Base-by-base conservation (phyloP, 129 eudicot species). In the sunflower (Helianthus annuus) region DNA sequence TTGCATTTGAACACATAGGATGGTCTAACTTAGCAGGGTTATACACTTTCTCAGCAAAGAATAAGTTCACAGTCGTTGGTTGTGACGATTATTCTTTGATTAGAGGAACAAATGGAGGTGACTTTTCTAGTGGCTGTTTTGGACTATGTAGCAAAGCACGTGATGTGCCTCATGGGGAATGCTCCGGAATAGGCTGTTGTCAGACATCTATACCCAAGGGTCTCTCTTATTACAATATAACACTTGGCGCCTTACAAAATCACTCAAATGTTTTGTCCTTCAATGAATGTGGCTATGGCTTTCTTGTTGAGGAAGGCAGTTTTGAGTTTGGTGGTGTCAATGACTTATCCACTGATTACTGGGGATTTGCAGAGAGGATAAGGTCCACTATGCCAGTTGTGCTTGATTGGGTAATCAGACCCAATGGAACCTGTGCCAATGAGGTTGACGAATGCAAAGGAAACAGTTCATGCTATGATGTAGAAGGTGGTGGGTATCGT, bases 401-500 rank as follows among this genome's bases (percentile, higher is more conserved):
- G 0, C 22, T 19, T 19, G 22, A 19, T 0, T 19, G 22, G 22
- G 22, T 19, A 19, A 19, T 19, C 22, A 19, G 0, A 19, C 0
- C 22, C 22, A 19, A 19, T 0, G 22, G 0, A 19, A 19, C 22
- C 0, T 19, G 22, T 0, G 22, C 22, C 0, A 0, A 0, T 19
- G 22, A 0, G 22, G 22, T 0, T 19, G 0, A 19, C 22, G 22
- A n/a, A 29, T 76, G 80, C 70, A 68, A 55, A 53, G 68, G 4
- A 11, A 75, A 53, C 10, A 76, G 68, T 44, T 11, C 46, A 0
- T 76, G 80, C 55, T 10, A 51, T 32, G 74, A 57, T 3, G 52
- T 59, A 6, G 68, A 76, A 5, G 68, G 68, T n/a, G 80, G 22
- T 0, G 22, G 32, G 32, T 27, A 27, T 27, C 32, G 3, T 27